These are phyloP conservation scores for Trichosporon ovoides DNA, from an alignment of 1,284 basidiomycete species.

Conservation along the genomic window DNA sequence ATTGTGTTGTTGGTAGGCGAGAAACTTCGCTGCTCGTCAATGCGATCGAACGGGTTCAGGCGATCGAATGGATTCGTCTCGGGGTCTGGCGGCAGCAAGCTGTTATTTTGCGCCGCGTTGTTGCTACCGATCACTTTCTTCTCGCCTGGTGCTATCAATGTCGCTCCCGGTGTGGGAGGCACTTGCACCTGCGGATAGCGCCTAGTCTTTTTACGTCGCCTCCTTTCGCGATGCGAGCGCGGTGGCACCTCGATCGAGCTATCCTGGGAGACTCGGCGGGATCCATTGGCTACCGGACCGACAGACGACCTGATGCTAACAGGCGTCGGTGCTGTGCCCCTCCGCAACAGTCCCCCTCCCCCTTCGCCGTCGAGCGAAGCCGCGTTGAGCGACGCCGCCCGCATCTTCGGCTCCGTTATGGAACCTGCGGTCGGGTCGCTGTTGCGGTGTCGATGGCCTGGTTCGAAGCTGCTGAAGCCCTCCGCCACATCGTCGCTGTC, in stretches of 20 bases:
- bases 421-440: not conserved
- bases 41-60: conserved; percentile 21
- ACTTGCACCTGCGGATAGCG: conserved; percentile 14
- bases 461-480: not conserved
- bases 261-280: no score
- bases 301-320: not conserved
- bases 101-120: conserved; percentile 9
- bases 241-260: not conserved
- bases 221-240: not conserved
- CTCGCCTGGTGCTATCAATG: not conserved
- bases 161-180: conserved; percentile 17
- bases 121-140: conserved; percentile 5
- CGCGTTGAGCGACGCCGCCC: not conserved
- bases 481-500: conserved; percentile 3
- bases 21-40: conserved; percentile 18
- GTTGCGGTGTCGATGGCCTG: not conserved
- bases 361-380: not conserved
- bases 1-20: conserved; percentile 4
- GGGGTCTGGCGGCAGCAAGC: conserved; percentile 5
- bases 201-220: not conserved
- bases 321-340: not conserved
- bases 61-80: conserved; percentile 17
- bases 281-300: not conserved
- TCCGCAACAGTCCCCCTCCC: not conserved
- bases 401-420: not conserved